Evolutionary conservation across 257 asterid genomes (phyloP).

Genomic region (Solanum pinnatisectum): DNA sequence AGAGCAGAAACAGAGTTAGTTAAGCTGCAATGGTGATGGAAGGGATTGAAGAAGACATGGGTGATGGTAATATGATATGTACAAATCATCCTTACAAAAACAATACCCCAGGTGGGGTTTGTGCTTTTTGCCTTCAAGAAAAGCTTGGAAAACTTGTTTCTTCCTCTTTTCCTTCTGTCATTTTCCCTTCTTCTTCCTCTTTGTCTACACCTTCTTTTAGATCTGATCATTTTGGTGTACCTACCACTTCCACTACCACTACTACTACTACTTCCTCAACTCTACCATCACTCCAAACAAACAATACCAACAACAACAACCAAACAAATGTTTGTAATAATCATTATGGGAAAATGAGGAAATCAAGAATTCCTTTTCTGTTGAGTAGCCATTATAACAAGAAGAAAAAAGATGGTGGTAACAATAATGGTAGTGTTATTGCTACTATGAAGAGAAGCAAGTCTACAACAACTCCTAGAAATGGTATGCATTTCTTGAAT

Average conservation of each 20-base stretch:
- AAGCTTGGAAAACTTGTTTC: constrained; percentile 94
- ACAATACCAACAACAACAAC: constrained; percentile 9
- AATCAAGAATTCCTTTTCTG: constrained; percentile 50
- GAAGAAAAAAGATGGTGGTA: constrained; percentile 23
- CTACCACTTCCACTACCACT: constrained; percentile 4
- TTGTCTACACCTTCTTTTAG: constrained; percentile 77
- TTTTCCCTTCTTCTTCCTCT: constrained; percentile 82
- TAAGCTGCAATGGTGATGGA: constrained; percentile 65
- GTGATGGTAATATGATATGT: constrained; percentile 73
- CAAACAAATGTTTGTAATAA: background rate
- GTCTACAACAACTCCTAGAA: constrained; percentile 56
- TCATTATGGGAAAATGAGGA: constrained; percentile 21
- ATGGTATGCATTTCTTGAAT: constrained; percentile 47
- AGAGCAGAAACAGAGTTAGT: background rate
- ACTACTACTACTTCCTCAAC: constrained; percentile 3
- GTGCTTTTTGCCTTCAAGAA: constrained; percentile 94
- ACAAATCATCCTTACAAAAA: constrained; percentile 71
- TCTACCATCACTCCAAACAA: constrained; percentile 19
- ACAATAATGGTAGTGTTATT: background rate
- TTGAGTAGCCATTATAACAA: constrained; percentile 30
- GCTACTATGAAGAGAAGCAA: constrained; percentile 66
- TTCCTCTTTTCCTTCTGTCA: constrained; percentile 59
- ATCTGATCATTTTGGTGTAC: constrained; percentile 52
- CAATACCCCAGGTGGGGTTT: constrained; percentile 90
- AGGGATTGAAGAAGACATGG: constrained; percentile 90